A percentile compares a stretch with the other conserved stretches of the same genome.
phyloP scores from a whole-genome alignment of 805 yeast genomes.

The Kluyveromyces dobzhanskii region DNA sequence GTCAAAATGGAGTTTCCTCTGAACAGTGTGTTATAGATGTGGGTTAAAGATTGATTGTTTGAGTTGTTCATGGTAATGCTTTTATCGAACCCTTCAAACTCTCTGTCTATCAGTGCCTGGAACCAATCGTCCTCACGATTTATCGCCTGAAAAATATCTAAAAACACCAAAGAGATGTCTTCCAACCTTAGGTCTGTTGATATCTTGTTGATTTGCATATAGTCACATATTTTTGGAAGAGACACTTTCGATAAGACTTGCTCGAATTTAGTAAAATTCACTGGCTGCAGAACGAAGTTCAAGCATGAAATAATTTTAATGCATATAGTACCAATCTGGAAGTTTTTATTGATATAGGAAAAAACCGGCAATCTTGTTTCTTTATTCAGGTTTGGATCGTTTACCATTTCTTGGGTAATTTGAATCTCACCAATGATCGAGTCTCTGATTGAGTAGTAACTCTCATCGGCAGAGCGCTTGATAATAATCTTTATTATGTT shows the following conservation, averaged over 20 bases:
- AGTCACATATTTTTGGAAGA: conserved; percentile 43
- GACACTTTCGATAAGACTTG: conserved; percentile 48
- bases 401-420: conserved; percentile 20
- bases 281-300: conserved; percentile 51
- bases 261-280: conserved; percentile 54
- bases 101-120: conserved; percentile 56
- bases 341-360: conserved; percentile 28
- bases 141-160: conserved; percentile 68
- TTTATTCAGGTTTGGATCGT: conserved; percentile 14
- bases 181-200: conserved; percentile 40
- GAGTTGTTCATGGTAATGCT: conserved; percentile 15
- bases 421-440: conserved; percentile 45
- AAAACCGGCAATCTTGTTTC: conserved; percentile 38
- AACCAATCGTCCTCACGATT: conserved; percentile 69
- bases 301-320: conserved; percentile 43
- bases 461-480: conserved; percentile 24
- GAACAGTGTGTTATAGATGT: conserved; percentile 54
- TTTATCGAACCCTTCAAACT: conserved; percentile 36
- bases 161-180: conserved; percentile 46
- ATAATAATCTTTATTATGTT: conserved; percentile 43
- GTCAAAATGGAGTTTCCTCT: conserved; percentile 82
- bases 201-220: conserved; percentile 19
- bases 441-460: conserved; percentile 27
- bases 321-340: conserved; percentile 50
- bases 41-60: conserved; percentile 18